Percentiles rank a stretch among this genome's conserved stretches.
phyloP scores from a whole-genome alignment of 805 yeast genomes.

The Saturnispora gosingensis region DNA sequence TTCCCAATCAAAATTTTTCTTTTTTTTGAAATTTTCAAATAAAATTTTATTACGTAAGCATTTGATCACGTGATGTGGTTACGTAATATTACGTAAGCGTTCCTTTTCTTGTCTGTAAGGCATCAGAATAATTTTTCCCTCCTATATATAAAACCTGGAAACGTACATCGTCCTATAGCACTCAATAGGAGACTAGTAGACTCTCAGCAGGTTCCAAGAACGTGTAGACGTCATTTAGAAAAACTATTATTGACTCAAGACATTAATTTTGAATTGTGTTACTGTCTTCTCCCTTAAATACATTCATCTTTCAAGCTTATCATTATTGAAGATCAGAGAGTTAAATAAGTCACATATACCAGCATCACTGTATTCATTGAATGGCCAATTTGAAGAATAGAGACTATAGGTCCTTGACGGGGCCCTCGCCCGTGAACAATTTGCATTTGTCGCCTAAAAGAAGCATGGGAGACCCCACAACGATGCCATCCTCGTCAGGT shows the following conservation, averaged over 20 bases:
- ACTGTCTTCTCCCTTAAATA: background rate
- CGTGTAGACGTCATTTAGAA: background rate
- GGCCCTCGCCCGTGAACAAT: background rate
- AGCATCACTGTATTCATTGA: background rate
- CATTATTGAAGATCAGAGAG: background rate
- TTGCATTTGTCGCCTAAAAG: background rate
- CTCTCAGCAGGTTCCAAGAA: background rate
- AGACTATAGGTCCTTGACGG: background rate
- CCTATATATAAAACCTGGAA: background rate
- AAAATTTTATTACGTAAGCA: background rate
- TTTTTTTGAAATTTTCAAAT: no score
- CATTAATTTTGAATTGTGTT: background rate
- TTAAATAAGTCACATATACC: background rate
- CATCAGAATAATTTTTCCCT: background rate
- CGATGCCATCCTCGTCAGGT: background rate
- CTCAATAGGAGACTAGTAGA: background rate
- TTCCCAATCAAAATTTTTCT: background rate
- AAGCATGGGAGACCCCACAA: background rate
- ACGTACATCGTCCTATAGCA: background rate
- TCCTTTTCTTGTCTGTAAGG: background rate
- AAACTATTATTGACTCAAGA: no score
- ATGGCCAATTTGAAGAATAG: background rate
- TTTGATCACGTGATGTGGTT: background rate
- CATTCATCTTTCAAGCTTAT: background rate
- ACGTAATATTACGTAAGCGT: background rate